Evolutionary conservation across 2,329 filamentous ascomycete species (phyloP), one percentile per base, ranked within the genome.

Genomic region (Hypoxylon sp.): DNA sequence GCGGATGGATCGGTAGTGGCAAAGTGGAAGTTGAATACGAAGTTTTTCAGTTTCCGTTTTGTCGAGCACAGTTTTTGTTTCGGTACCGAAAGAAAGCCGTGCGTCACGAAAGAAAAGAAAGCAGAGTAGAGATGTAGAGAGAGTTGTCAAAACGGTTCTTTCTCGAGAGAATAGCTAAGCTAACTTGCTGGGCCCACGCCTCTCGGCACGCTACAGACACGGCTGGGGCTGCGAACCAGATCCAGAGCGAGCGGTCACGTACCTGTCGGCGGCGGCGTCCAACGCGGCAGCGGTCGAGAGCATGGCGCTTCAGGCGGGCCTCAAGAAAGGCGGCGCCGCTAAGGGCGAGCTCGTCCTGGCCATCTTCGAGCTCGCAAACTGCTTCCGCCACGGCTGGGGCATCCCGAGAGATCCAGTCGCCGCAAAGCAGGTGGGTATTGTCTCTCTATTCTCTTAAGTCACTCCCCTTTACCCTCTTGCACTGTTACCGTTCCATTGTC

Each of bases 291-390:
- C 86, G 37, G 86, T 99, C 52, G 95, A 99, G 78, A 85, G 90
- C 49, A 81, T 92, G 68, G 95, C 95, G 24, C 85, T 98, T 18
- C 82, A 89, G 66, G 90, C 93, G 7, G 95, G 94, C 13, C 85
- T 96, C 75, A 95, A 92, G 76, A 96, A 95, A 76, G 95, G 95
- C 48, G 95, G 95, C 59, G 89, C 91, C 11, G 94, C 94, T 40
- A 99, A 98, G 78, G 95, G 95, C 58, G 95, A 99, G 80, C 83
- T 99, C 49, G 91, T 98, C 15, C 86, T 99, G 60, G 94, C 95
- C 59, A 98, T 99, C 64, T 98, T 95, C 70, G 95, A 99, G 79
- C 79, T 99, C 69, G 91, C 88, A 52, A 95, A 95, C 75, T 94
- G 86, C 77, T 98, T 97, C 80, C 88, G 95, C 60, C 87, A 98